Evolutionary conservation across 2,329 filamentous ascomycete genomes (phyloP), one percentile per base, ranked within the genome.

Genomic region (Biscogniauxia marginata): DNA sequence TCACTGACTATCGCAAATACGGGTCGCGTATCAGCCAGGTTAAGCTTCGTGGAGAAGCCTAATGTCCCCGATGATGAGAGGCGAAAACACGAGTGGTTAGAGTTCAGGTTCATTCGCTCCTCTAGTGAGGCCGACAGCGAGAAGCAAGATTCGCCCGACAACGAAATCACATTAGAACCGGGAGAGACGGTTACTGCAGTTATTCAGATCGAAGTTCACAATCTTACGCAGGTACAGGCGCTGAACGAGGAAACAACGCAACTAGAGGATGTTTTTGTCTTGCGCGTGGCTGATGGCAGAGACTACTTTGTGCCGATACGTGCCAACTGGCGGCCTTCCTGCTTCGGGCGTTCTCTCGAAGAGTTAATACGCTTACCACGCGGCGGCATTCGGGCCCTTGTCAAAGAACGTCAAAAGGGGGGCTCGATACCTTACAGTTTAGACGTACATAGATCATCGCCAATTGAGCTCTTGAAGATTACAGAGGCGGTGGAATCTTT

Each of bases 1-100:
- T 84, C 80, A 3, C 71, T 98, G 46, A 98, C 93, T 0, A 84
- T 99, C 54, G 95, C 95, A 22, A 99, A 99, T 65, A 99, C 95
- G 0, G 89, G 95, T 2, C 83, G 91, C 23, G 91, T 96, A 0
- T 74, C 86, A 2, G 93, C 95, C 0, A 89, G 80, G 0, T 88
- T 97, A 66, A 83, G 82, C 1, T 96, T 99, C 70, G 84, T 93
- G 1, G 88, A 91, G 56, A 86, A 86, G 60, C 87, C 89, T 2
- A 73, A 75, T 2, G 75, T 76, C 0, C 76, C 79, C 1, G 74
- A 77, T 1, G 77, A 75, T 4, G 70, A 74, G 3, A 47, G 46
- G 4, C 48, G 34, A 16, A 55, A 58, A 18, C 55, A 57, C 2
- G 52, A 57, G 20, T 76, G 73, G 70, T 44, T 72, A 16, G 30